These are phyloP conservation scores for Paramecium biaurelia DNA, from an alignment of 73 alveolate species.

Conservation along the genomic window DNA sequence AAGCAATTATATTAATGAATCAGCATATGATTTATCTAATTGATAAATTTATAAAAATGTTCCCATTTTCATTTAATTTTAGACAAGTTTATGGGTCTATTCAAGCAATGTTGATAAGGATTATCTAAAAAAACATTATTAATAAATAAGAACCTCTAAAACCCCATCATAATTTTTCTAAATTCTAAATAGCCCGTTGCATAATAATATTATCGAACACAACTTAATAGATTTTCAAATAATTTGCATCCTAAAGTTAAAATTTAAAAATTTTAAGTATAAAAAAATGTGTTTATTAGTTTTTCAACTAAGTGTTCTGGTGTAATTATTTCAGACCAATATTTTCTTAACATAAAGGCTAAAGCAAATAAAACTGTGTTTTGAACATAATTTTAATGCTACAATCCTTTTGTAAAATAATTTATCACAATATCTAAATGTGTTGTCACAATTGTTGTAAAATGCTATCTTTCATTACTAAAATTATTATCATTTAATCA, in stretches of 20 bases:
- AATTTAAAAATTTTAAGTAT: background rate
- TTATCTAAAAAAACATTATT: background rate
- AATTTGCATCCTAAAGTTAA: constrained; percentile 14
- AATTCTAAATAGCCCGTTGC: constrained; percentile 43
- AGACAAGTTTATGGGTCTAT: background rate
- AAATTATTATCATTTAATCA: background rate
- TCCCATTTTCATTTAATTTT: background rate
- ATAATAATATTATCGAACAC: background rate
- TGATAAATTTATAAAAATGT: background rate
- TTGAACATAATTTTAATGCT: background rate
- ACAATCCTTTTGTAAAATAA: background rate
- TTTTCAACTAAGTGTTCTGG: background rate
- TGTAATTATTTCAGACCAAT: background rate
- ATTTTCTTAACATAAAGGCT: background rate
- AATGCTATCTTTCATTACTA: background rate
- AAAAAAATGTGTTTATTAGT: background rate
- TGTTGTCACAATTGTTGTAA: background rate
- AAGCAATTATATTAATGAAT: background rate
- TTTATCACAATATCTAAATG: background rate
- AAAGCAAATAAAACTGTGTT: constrained; percentile 7
- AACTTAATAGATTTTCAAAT: constrained; percentile 5
- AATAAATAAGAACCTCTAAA: background rate
- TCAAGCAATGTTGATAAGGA: background rate
- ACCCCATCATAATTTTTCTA: constrained; percentile 38
- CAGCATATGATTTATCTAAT: background rate